A percentile compares a stretch with the other conserved stretches of the same genome.
phyloP scores from a whole-genome alignment of 345 rosid species.

The Mallotus nudiflorus region DNA sequence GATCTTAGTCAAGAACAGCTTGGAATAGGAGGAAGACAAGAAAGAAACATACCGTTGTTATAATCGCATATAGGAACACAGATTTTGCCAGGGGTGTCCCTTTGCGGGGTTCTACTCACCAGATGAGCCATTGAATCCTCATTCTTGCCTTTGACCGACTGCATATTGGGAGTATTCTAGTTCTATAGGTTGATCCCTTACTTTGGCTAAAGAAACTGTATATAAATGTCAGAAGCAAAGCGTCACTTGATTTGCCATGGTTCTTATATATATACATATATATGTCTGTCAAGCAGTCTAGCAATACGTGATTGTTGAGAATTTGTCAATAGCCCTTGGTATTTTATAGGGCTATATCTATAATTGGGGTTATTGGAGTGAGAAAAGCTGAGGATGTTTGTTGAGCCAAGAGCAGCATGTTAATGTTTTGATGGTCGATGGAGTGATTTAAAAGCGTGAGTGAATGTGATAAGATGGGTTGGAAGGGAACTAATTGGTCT shows the following conservation, averaged over 20 bases:
- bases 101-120: constrained; percentile 23
- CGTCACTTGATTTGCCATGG: constrained; percentile 15
- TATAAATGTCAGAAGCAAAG: constrained; percentile 33
- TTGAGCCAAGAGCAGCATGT: constrained; percentile 3
- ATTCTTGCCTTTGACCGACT: constrained; percentile 36
- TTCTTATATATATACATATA: neutral
- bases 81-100: constrained; percentile 25
- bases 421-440: constrained; percentile 16
- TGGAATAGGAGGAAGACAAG: constrained; percentile 19
- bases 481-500: constrained; percentile 2
- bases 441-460: constrained; percentile 18
- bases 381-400: constrained; percentile 16
- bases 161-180: constrained; percentile 23
- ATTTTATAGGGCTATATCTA: constrained; percentile 14
- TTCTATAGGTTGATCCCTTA: constrained; percentile 26
- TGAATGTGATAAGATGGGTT: neutral
- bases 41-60: constrained; percentile 10
- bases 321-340: constrained; percentile 9
- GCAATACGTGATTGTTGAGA: neutral
- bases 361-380: constrained; percentile 6
- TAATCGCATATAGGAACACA: constrained; percentile 25
- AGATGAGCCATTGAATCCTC: constrained; percentile 25
- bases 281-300: constrained; percentile 11
- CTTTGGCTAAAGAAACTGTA: constrained; percentile 39
- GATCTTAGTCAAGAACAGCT: constrained; percentile 25